Evolutionary conservation across 164 flowering plant genomes (phyloP).

Genomic region (Nymphaea thermarum): DNA sequence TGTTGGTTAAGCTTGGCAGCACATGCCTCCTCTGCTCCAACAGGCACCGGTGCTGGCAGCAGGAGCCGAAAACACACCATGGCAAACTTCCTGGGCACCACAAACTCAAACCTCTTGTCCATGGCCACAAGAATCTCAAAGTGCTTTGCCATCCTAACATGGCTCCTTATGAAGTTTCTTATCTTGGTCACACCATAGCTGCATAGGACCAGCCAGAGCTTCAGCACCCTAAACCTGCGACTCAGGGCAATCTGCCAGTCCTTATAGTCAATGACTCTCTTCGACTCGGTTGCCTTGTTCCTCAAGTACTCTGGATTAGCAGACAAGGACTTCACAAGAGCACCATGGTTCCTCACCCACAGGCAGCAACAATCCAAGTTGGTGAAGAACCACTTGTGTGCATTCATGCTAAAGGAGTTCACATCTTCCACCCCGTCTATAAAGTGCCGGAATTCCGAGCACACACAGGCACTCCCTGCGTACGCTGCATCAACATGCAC

Average conservation of each 20-base stretch:
- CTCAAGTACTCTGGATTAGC: conserved; percentile 50
- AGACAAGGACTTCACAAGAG: conserved; percentile 32
- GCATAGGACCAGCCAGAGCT: conserved; percentile 55
- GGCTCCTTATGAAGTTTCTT: conserved; percentile 27
- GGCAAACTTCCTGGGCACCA: conserved; percentile 43
- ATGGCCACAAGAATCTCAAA: conserved; percentile 31
- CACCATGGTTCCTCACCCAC: conserved; percentile 50
- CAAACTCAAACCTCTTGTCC: conserved; percentile 55
- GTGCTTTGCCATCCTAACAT: conserved; percentile 44
- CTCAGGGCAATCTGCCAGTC: conserved; percentile 68
- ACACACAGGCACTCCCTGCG: conserved; percentile 58
- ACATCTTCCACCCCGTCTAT: conserved; percentile 49
- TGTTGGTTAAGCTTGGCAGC: conserved; percentile 22
- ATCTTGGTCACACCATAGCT: conserved; percentile 47
- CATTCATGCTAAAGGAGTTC: conserved; percentile 53
- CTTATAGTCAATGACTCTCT: conserved; percentile 53
- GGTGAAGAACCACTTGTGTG: conserved; percentile 72
- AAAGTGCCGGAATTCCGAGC: conserved; percentile 51
- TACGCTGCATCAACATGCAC: conserved; percentile 58
- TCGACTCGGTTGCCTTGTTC: conserved; percentile 41
- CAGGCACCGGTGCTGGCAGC: conserved; percentile 4
- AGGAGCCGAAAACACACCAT: conserved; percentile 42
- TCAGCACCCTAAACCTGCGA: conserved; percentile 47
- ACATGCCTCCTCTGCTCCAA: conserved; percentile 1
- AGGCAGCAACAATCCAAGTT: conserved; percentile 56